phyloP scores from a whole-genome alignment of 352 stramenopile species.

The Globisporangium camurandrum region DNA sequence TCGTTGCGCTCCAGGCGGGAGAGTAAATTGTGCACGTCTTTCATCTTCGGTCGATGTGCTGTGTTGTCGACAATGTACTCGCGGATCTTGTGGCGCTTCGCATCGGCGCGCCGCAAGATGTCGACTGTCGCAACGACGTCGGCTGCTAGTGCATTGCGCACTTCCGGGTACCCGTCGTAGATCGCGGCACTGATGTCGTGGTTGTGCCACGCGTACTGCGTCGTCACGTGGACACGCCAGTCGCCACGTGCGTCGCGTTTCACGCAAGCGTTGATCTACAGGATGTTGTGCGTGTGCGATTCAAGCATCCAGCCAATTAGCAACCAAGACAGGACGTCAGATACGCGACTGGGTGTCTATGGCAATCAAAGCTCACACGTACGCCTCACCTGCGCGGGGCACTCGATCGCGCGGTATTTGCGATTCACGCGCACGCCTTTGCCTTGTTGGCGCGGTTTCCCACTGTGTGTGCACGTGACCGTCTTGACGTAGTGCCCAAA shows the following conservation, averaged over 20 bases:
- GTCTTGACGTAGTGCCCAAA: slow-evolving; percentile 30
- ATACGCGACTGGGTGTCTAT: no score
- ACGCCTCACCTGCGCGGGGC: slow-evolving; percentile 18
- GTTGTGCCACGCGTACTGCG: slow-evolving; percentile 29
- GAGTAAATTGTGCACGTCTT: slow-evolving; percentile 31
- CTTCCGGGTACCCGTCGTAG: slow-evolving; percentile 24
- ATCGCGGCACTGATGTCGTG: slow-evolving; percentile 19
- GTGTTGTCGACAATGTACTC: slow-evolving; percentile 30
- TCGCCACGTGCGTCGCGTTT: slow-evolving; percentile 13
- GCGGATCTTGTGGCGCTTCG: slow-evolving; percentile 24
- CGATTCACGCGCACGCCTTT: slow-evolving; percentile 17
- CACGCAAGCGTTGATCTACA: slow-evolving; percentile 33
- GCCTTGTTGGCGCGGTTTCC: slow-evolving; percentile 18
- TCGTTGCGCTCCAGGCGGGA: slow-evolving; percentile 13
- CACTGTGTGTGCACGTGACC: slow-evolving; percentile 26
- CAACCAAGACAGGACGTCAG: no score
- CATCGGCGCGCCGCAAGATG: slow-evolving; percentile 20
- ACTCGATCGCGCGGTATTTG: slow-evolving; percentile 24
- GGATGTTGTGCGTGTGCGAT: no score
- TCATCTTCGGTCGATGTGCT: slow-evolving; percentile 20
- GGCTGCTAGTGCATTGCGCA: slow-evolving; percentile 20
- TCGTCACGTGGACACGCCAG: slow-evolving; percentile 26
- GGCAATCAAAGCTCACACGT: background rate
- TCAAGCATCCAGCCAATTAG: no score
- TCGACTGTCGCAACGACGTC: slow-evolving; percentile 24